Evolutionary conservation across 2,329 filamentous ascomycete species (phyloP), one percentile per base, ranked within the genome.

Genomic region (Fusarium sp.): DNA sequence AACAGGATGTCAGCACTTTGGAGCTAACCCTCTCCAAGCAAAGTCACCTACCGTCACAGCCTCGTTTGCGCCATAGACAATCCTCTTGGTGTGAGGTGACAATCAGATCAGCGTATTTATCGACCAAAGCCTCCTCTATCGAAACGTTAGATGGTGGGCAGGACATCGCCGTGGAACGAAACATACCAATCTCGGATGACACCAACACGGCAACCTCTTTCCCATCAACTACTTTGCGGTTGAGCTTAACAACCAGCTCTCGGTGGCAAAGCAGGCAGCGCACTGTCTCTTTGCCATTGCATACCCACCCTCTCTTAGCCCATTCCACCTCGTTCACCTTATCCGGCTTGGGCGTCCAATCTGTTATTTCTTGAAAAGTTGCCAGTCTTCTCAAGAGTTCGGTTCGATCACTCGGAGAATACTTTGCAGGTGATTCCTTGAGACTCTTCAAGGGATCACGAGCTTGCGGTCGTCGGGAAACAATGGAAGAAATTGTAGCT

Each of bases 221-320:
- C 14, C 89, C 89, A 40, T 90, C 87, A 5, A 86, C 84, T 65
- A 88, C 87, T 78, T 88, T 90, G 64, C 87, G 87, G 77, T 90
- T 92, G 37, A 97, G 85, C 83, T 94, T 95, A 62, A 98, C 93
- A 6, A 97, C 89, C 45, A 98, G 87, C 77, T 97, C 94, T 78
- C 93, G 92, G 79, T 93, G 92, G 79, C 97, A 99, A 3, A 95
- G 90, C 45, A 93, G 92, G 81, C 97, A 99, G 20, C 91, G 90
- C 17, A 98, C 94, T 5, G 93, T 93, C 82, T 97, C 95, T 73
- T 91, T 91, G 76, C 93, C 93, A 54, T 93, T 91, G 78, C 96
- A 98, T 5, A 92, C 88, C 96, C 97, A 99, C 1, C 96, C 96
- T 68, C 94, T 87, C 85, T 96, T 98, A 1, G 95, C 95, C 97